Base-by-base conservation (phyloP, 495 filamentous ascomycete genomes). In the Emericellopsis terricola region DNA sequence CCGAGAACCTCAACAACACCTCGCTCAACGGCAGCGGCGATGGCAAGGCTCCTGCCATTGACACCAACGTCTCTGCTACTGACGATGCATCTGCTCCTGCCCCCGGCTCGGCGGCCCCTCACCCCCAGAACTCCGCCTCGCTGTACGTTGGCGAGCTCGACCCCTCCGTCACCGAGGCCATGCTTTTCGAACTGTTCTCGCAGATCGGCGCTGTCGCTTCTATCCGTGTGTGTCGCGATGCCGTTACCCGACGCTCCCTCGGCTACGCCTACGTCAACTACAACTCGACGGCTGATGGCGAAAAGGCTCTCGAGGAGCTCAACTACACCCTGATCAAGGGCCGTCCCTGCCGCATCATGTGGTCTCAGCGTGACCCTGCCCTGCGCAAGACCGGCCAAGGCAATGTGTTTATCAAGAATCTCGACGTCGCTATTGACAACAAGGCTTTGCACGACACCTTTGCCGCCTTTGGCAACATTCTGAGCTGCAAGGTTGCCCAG, bases 381-480 rank as follows among this genome's bases (percentile, higher is more conserved):
- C 71, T 96, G 49, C 89, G 89, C 64, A 99, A 99, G 77, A 99
- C 85, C 47, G 89, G 89, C 44, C 86, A 94, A 61, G 89, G 89
- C 53, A 99, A 99, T 53, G 85, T 99, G 47, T 99, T 99, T 71
- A 99, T 99, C 75, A 99, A 99, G 74, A 99, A 99, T 65, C 65
- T 99, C 41, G 89, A 99, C 55, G 74, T 70, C 46, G 91, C 86
- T 50, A 99, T 99, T 48, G 89, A 99, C 62, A 99, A 99, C 79
- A 99, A 99, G 73, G 91, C 89, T 50, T 80, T 99, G 31, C 89
- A 99, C 65, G 89, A 99, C 59, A 99, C 89, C 48, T 99, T 99
- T 50, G 85, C 89, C 43, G 86, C 87, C 49, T 99, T 99, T 50
- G 89, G 89, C 45, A 94, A 94, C 72, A 96, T 99, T 51, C 72